phyloP scores from a whole-genome alignment of 495 filamentous ascomycete species.

The Lophiostoma macrostomum region DNA sequence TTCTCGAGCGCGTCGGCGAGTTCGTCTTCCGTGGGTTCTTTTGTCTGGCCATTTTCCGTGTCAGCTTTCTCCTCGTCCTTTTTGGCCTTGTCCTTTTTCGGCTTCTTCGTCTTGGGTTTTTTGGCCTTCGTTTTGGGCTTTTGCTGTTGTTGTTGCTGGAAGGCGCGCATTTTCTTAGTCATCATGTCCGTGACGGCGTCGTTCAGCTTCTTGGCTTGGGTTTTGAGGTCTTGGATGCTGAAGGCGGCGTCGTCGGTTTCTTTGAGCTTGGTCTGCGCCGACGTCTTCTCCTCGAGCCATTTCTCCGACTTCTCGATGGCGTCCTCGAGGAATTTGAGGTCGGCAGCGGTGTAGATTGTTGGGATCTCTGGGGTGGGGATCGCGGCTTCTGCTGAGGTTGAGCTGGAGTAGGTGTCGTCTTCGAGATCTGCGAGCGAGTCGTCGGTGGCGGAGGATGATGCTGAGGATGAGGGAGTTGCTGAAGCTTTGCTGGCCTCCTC shows the following conservation, averaged over 20 bases:
- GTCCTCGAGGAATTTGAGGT: slow-evolving; percentile 56
- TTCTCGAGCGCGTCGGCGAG: slow-evolving; percentile 31
- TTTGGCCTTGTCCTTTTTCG: slow-evolving; percentile 35
- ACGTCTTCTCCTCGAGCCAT: slow-evolving; percentile 72
- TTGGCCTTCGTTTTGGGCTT: slow-evolving; percentile 43
- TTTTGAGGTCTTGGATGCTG: slow-evolving; percentile 60
- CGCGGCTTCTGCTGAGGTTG: slow-evolving; percentile 40
- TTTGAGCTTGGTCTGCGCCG: slow-evolving; percentile 63
- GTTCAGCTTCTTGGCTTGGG: slow-evolving; percentile 59
- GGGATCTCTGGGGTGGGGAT: slow-evolving; percentile 43
- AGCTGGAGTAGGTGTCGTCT: slow-evolving; percentile 33
- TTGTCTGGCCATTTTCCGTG: slow-evolving; percentile 1
- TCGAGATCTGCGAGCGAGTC: slow-evolving; percentile 63
- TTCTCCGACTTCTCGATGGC: slow-evolving; percentile 46
- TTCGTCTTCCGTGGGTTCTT: slow-evolving; percentile 15
- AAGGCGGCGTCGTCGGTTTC: slow-evolving; percentile 68
- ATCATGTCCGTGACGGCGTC: slow-evolving; percentile 66
- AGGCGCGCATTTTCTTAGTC: slow-evolving; percentile 63
- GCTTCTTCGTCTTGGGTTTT: slow-evolving; percentile 41
- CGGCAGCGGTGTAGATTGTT: slow-evolving; percentile 59
- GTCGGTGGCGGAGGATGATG: slow-evolving; percentile 30
- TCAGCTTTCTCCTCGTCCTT: slow-evolving; percentile 25
- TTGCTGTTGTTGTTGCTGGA: slow-evolving; percentile 37
- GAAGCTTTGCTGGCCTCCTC: slow-evolving; percentile 43
- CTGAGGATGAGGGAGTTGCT: slow-evolving; percentile 45